These are phyloP conservation scores for Lithospermum erythrorhizon DNA, from an alignment of 257 asterid genomes.

Conservation along the genomic window DNA sequence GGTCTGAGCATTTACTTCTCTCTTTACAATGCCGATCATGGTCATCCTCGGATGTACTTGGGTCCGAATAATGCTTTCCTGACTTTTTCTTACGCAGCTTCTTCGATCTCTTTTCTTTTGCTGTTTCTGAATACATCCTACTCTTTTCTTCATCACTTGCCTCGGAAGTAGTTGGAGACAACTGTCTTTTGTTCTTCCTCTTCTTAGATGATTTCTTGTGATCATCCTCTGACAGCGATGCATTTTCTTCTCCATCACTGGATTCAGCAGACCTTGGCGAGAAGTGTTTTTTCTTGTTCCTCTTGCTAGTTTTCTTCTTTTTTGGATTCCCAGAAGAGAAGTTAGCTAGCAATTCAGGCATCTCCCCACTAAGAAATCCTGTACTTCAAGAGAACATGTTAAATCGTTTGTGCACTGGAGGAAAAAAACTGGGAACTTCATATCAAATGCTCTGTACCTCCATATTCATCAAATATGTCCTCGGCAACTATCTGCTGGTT, in stretches of 20 bases:
- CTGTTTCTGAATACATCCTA: slow-evolving; percentile 30
- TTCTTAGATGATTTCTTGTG: slow-evolving; percentile 29
- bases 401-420: not conserved
- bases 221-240: not conserved
- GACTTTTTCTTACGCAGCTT: slow-evolving; percentile 35
- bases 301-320: slow-evolving; percentile 19
- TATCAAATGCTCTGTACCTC: slow-evolving; percentile 39
- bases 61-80: slow-evolving; percentile 21
- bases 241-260: slow-evolving; percentile 1
- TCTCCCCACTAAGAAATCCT: slow-evolving; percentile 71
- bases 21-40: slow-evolving; percentile 8
- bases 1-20: no score
- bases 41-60: slow-evolving; percentile 31
- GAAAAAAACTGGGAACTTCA: not conserved
- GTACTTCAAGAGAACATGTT: slow-evolving; percentile 8
- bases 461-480: slow-evolving; percentile 94
- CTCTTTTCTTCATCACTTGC: slow-evolving; percentile 15
- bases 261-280: not conserved
- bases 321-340: slow-evolving; percentile 41
- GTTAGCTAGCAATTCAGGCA: slow-evolving; percentile 63
- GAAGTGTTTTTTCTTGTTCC: slow-evolving; percentile 30
- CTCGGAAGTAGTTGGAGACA: slow-evolving; percentile 24
- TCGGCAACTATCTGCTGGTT: slow-evolving; percentile 98
- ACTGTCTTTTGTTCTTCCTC: slow-evolving; percentile 41
- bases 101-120: slow-evolving; percentile 26